A percentile compares a stretch with the other conserved stretches of the same genome.
These are phyloP conservation scores for Aspergillus proliferans DNA, from an alignment of 2,329 filamentous ascomycete species.

Conservation along the genomic window DNA sequence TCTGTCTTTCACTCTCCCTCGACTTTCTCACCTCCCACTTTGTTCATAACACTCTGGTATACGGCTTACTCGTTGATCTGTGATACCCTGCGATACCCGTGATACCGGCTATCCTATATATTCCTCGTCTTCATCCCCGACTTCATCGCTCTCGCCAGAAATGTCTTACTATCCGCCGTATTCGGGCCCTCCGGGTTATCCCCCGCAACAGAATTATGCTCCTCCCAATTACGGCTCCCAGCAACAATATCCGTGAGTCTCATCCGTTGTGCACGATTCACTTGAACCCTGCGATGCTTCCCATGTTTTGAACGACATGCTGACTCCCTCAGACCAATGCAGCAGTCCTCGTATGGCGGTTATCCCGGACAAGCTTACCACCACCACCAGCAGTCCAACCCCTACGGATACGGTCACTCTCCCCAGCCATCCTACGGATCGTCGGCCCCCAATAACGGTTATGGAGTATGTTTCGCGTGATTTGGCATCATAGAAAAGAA, in stretches of 20 bases:
- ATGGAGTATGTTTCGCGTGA: constrained; percentile 27
- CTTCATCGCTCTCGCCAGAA: constrained; percentile 9
- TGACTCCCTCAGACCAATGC: constrained; percentile 21
- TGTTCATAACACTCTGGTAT: background rate
- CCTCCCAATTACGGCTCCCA: constrained; percentile 32
- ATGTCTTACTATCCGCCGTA: constrained; percentile 63
- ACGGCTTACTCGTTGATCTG: constrained; percentile 8
- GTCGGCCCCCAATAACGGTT: constrained; percentile 26
- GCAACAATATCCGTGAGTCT: constrained; percentile 36
- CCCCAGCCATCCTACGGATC: constrained; percentile 28
- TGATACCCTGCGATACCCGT: constrained; percentile 1
- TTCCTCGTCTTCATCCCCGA: background rate
- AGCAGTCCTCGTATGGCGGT: constrained; percentile 27
- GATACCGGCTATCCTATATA: constrained; percentile 2
- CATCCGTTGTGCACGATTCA: constrained; percentile 6
- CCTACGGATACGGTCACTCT: constrained; percentile 41
- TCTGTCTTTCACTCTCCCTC: constrained; percentile 5
- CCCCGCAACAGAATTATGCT: constrained; percentile 41
- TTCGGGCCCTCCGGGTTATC: constrained; percentile 50
- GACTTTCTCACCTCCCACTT: constrained; percentile 1
- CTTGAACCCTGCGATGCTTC: background rate
- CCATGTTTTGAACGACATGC: constrained; percentile 1
- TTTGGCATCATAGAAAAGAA: constrained; percentile 1
- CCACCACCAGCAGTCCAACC: constrained; percentile 26
- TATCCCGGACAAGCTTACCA: constrained; percentile 34